Base-by-base conservation (phyloP, 73 alveolate species). In the Breviolum minutum region DNA sequence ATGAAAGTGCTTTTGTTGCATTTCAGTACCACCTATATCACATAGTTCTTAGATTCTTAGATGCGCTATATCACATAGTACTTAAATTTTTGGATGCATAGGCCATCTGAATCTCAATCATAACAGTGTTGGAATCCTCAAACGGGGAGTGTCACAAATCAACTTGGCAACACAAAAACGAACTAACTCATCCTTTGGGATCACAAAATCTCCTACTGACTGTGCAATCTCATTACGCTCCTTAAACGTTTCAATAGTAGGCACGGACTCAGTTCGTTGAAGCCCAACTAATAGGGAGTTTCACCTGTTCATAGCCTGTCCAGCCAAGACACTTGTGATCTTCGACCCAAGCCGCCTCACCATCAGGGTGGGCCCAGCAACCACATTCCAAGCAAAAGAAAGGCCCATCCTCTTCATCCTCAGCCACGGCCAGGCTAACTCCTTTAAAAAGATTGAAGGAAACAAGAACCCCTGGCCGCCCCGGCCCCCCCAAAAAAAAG, bases 291-390 rank as follows among this genome's bases (percentile, higher is more conserved):
- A 16, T 13, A 13, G 20, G 20, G 26, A 68, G 5, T 40, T 40
- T 40, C 54, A 40, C 54, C 54, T n/a, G n/a, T n/a, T n/a, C 54
- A 40, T 40, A 66, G 54, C 54, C 54, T 40, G 54, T 40, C 71
- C 14, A 27, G 60, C 19, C 54, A 83, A 54, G 92, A 54, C 32
- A 48, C 95, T 48, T 63, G 68, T 87, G 95, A 1, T 82, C 95
- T 7, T 87, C 95, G 8, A 87, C 82, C 95, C 95, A 54, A 6
- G 95, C 95, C 14, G 95, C 82, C 68, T 87, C 95, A 6, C 95
- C 95, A 16, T 87, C 82, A 6, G 95, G 95, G 24, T 71, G 81
- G 2, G 95, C 95, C 95, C 82, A 64, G 66, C 74, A 26, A 19
- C 64, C 79, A 87, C 95, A 87, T 40, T 87, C 95, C 82, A 64